Evolutionary conservation across 1,284 basidiomycete species (phyloP).

Genomic region (Ganoderma sinense): DNA sequence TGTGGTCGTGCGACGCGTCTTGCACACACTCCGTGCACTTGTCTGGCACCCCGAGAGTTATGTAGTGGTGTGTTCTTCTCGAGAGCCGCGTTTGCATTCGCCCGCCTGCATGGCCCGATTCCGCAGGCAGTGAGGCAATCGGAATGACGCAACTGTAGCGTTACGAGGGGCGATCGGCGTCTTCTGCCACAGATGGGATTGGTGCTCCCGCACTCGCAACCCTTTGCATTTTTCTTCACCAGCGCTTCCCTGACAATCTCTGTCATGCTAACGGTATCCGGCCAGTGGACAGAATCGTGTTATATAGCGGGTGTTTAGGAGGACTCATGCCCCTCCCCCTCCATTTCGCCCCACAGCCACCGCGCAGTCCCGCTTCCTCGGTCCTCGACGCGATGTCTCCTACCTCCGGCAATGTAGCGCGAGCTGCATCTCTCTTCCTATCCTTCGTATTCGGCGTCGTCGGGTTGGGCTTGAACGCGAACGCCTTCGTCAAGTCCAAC

Average conservation of each 20-base stretch:
- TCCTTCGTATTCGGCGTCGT: slow-evolving; percentile 46
- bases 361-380: neutral
- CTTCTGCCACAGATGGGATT: neutral
- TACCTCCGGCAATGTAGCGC: slow-evolving; percentile 30
- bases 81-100: neutral
- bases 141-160: neutral
- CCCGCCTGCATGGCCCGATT: neutral
- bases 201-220: neutral
- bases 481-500: slow-evolving; percentile 51
- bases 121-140: neutral
- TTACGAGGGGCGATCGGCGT: neutral
- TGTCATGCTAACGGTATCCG: neutral
- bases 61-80: neutral
- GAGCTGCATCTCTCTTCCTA: slow-evolving; percentile 45
- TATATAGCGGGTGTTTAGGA: neutral
- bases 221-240: neutral
- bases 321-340: neutral
- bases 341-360: slow-evolving; percentile 1
- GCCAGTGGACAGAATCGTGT: neutral
- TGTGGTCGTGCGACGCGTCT: slow-evolving; percentile 20
- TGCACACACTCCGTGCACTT: neutral
- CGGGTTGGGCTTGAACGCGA: slow-evolving; percentile 45
- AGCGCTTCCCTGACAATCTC: neutral
- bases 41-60: neutral
- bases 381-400: slow-evolving; percentile 18